Percentiles rank a stretch among this genome's conserved stretches.
phyloP scores from a whole-genome alignment of 768 basidiomycete species.

The Hypholoma sublateritium region DNA sequence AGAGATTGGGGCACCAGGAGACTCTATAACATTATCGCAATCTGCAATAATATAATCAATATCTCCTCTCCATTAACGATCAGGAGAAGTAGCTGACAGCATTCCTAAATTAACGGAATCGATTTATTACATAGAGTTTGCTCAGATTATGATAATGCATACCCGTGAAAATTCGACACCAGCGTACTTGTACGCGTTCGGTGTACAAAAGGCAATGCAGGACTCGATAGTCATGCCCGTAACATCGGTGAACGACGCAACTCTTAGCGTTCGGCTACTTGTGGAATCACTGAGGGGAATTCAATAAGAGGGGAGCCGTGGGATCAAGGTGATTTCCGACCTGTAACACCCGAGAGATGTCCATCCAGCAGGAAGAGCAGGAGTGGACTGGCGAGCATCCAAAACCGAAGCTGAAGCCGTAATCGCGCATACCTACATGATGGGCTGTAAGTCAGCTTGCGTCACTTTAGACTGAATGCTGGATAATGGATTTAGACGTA shows the following conservation, averaged over 20 bases:
- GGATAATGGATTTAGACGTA: neutral
- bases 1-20: constrained; percentile 36
- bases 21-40: constrained; percentile 53
- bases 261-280: constrained; percentile 53
- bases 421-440: neutral
- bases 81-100: constrained; percentile 19
- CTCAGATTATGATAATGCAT: neutral
- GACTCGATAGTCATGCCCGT: constrained; percentile 58
- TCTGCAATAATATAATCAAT: constrained; percentile 34
- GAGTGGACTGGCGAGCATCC: constrained; percentile 3
- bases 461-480: neutral
- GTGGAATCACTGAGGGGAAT: constrained; percentile 45
- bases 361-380: constrained; percentile 12
- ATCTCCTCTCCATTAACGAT: too few relatives aligned
- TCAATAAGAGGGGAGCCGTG: neutral
- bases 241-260: constrained; percentile 37
- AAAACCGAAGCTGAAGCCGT: constrained; percentile 1
- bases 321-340: neutral
- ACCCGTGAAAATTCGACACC: constrained; percentile 40
- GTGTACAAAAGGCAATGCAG: constrained; percentile 45
- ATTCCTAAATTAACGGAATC: constrained; percentile 12
- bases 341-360: constrained; percentile 11
- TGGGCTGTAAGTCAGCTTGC: neutral
- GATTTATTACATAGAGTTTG: neutral
- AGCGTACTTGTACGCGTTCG: constrained; percentile 52